Evolutionary conservation across 805 yeast genomes (phyloP), one percentile per base, ranked within the genome.

Genomic region (Grigorovia humatica): DNA sequence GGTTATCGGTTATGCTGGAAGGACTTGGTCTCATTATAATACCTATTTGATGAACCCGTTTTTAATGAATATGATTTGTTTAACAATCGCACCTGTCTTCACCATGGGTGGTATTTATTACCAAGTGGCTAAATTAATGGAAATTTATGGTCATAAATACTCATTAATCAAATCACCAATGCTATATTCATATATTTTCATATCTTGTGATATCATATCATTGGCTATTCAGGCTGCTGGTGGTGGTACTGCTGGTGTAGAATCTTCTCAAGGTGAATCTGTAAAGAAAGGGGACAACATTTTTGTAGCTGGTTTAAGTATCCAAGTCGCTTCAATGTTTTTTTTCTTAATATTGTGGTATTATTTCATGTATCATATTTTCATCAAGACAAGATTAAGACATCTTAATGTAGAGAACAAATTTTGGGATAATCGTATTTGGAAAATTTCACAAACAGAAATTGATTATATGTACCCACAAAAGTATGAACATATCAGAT

Each of bases 31-130:
- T 1, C 72, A 75, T 18, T 56, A 62, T 45, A 62, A 76, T 55
- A 62, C 65, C 1, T 42, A 55, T 15, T 60, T 68, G 41, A 55
- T 67, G 43, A 64, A 74, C 48, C 69, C 73, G 30, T 88, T 74
- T 60, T 61, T 84, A 44, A 67, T 82, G 59, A 95, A 88, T 65
- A 76, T 83, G 55, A 76, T 82, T 51, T 74, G 82, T 59, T 69
- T 88, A 51, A 86, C 91, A 0, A 67, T 88, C 47, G 91, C 88
- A 0, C 96, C 96, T 0, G 88, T 87, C 19, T 84, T 88, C 64
- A 71, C 85, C 46, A 84, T 86, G 86, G 96, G 85, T 4, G 96
- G 91, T 1, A 73, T 88, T 2, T 89, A 88, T 68, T 83, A 76
- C 57, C 72, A 81, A 50, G 68, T 88, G 56, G 88, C 85, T 6